Evolutionary conservation across 345 rosid species (phyloP).

Genomic region (Murraya paniculata): DNA sequence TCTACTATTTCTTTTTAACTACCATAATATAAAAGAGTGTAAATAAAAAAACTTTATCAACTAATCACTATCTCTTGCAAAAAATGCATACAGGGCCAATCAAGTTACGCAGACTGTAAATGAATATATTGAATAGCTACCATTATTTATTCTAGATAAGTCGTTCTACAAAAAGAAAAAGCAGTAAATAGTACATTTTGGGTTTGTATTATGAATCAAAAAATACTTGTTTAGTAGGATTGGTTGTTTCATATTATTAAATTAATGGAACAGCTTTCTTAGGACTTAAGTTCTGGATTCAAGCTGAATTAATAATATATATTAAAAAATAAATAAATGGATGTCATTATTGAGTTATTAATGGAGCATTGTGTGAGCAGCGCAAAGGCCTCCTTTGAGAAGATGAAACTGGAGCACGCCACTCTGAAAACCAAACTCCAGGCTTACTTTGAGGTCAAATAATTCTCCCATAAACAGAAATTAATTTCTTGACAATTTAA

Average conservation of each 20-base stretch:
- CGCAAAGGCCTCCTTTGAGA: conserved; percentile 1
- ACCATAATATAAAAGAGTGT: neutral
- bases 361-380: conserved; percentile 1
- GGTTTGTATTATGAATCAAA: neutral
- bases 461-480: neutral
- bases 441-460: conserved; percentile 27
- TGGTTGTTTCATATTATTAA: too few relatives aligned
- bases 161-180: too few relatives aligned
- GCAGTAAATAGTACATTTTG: neutral
- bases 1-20: neutral
- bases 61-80: neutral
- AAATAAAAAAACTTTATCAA: too few relatives aligned
- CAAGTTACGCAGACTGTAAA: too few relatives aligned
- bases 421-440: conserved; percentile 25
- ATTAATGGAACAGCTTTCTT: too few relatives aligned
- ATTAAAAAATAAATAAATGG: too few relatives aligned
- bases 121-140: too few relatives aligned
- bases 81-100: too few relatives aligned
- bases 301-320: too few relatives aligned
- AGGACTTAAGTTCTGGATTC: too few relatives aligned
- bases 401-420: conserved; percentile 18
- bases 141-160: too few relatives aligned
- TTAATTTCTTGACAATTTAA: neutral
- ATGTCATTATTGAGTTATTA: neutral
- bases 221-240: too few relatives aligned